Evolutionary conservation across 2,329 filamentous ascomycete species (phyloP).

Genomic region (Phyllosticta ampelicida): DNA sequence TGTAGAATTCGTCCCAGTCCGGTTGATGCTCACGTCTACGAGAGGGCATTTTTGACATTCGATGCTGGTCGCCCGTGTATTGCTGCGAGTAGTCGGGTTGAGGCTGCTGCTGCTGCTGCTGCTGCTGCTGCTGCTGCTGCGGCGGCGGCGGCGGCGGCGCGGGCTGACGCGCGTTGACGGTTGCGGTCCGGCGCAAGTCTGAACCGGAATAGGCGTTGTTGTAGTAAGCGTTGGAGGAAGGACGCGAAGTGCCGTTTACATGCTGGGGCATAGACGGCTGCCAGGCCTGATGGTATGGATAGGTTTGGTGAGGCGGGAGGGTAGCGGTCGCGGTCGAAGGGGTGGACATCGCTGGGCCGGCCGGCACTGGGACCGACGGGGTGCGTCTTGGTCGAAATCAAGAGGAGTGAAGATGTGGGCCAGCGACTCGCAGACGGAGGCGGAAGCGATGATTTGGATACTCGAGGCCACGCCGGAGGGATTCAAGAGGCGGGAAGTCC

Average conservation of each 20-base stretch:
- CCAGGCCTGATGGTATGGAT: conserved; percentile 15
- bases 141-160: not conserved
- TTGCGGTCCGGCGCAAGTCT: conserved; percentile 14
- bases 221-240: conserved; percentile 13
- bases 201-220: conserved; percentile 15
- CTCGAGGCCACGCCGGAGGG: too few relatives aligned
- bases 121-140: not conserved
- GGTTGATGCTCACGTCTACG: conserved; percentile 19
- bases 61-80: conserved; percentile 3
- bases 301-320: conserved; percentile 17
- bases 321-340: conserved; percentile 34
- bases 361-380: conserved; percentile 7
- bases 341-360: conserved; percentile 28
- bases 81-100: not conserved
- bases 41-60: conserved; percentile 8
- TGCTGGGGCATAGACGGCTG: conserved; percentile 10
- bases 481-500: not conserved
- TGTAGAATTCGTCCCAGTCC: conserved; percentile 34
- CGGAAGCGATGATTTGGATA: too few relatives aligned
- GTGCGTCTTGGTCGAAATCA: not conserved
- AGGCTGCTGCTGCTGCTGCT: conserved; percentile 1
- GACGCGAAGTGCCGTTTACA: conserved; percentile 14
- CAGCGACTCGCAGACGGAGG: not conserved
- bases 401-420: not conserved
- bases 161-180: conserved; percentile 12